phyloP scores from a whole-genome alignment of 306 rosid genomes.

The Cucurbita argyrosperma region DNA sequence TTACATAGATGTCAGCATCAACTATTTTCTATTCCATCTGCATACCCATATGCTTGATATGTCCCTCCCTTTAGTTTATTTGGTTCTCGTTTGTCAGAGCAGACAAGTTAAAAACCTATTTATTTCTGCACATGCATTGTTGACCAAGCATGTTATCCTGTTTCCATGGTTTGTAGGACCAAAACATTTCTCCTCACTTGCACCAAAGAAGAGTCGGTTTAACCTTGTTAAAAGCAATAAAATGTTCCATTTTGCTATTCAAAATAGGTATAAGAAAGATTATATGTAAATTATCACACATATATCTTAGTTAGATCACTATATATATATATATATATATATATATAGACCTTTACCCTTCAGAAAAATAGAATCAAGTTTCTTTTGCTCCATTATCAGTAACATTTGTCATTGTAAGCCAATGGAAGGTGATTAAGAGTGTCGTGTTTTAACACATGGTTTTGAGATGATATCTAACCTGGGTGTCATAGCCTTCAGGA shows the following conservation, averaged over 20 bases:
- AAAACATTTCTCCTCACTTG: conserved; percentile 32
- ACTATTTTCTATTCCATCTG: not conserved
- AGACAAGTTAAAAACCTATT: conserved; percentile 8
- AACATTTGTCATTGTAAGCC: not conserved
- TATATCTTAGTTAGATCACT: not conserved
- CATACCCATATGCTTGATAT: conserved; percentile 6
- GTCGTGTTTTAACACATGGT: not conserved
- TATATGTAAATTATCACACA: not conserved
- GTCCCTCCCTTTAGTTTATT: conserved; percentile 3
- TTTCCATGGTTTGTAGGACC: conserved; percentile 32
- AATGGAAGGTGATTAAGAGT: not conserved
- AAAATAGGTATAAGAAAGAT: not conserved
- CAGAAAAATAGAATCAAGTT: not conserved
- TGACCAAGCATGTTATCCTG: conserved; percentile 66
- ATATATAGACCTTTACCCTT: not conserved
- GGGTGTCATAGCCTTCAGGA: conserved; percentile 83
- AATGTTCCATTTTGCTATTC: conserved; percentile 9
- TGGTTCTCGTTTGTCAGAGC: not conserved
- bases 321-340: too few relatives aligned
- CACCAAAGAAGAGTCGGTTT: conserved; percentile 20
- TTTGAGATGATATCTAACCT: conserved; percentile 38
- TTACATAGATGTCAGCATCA: conserved; percentile 3
- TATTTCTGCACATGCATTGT: conserved; percentile 55
- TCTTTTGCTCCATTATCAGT: not conserved
- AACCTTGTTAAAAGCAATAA: conserved; percentile 40